Base-by-base conservation (phyloP, 2,329 filamentous ascomycete genomes). In the Chrysosporium keratinophilum region DNA sequence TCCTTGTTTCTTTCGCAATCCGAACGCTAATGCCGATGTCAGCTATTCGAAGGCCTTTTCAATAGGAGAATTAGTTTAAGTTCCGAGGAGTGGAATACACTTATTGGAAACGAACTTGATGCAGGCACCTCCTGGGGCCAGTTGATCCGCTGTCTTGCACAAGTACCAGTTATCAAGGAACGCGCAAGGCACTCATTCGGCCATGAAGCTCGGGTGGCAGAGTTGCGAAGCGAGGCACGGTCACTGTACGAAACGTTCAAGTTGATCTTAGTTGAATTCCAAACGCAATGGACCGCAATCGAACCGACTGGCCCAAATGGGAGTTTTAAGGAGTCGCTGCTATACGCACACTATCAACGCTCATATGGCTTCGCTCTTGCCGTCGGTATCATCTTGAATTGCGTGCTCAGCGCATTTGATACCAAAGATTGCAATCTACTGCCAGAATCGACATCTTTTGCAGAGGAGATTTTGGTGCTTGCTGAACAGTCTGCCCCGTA, bases 51-150 rank as follows among this genome's bases (percentile, higher is more conserved):
- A 28, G 23, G 23, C 7, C 23, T 28, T 28, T 28, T 28, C 23
- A 28, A 28, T 39, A 54, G 63, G 2, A 62, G 58, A 19, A 71
- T 72, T 20, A 53, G 62, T 5, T 61, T 71, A 5, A 63, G 52
- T 1, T 53, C 57, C 2, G 45, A 61, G 15, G 67, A 71, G 56
- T 72, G 69, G 69, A 60, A 63, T 12, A 52, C 53, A 12, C 61
- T 71, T 1, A 63, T 69, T 11, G 59, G 52, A 15, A 69, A 58
- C 52, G 60, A 68, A 7, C 57, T 66, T 10, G 64, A 70, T 35
- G 51, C 20, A 42, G 46, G 5, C 56, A 57, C 0, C 56, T 57
- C 0, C 62, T 62, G 3, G 33, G 66, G 67, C 17, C 60, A 61
- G 19, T 64, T 68, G 48, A 59, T 72, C 42, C 56, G 45, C 9